phyloP scores from a whole-genome alignment of 495 filamentous ascomycete genomes.

The Lophiostoma macrostomum region DNA sequence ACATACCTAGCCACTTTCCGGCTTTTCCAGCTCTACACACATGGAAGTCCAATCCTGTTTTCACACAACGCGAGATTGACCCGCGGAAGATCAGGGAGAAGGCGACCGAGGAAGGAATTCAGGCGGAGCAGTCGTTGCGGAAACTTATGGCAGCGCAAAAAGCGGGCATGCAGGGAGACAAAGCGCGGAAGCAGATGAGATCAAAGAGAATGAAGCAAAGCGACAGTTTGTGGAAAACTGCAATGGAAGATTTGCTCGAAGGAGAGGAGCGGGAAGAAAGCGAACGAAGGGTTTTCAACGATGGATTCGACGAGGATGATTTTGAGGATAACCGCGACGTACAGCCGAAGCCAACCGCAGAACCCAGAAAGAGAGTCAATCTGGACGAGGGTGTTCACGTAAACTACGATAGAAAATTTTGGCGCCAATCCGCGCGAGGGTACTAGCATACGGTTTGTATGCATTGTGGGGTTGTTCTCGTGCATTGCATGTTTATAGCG shows the following conservation, averaged over 20 bases:
- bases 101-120: slow-evolving; percentile 67
- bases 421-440: slow-evolving; percentile 31
- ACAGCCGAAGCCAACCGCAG: not conserved
- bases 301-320: slow-evolving; percentile 11
- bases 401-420: slow-evolving; percentile 40
- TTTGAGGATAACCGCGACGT: not conserved
- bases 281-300: slow-evolving; percentile 14
- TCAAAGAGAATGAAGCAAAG: slow-evolving; percentile 10
- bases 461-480: not conserved
- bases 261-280: slow-evolving; percentile 36
- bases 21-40: slow-evolving; percentile 71
- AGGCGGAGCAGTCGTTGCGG: slow-evolving; percentile 71
- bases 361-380: slow-evolving; percentile 7
- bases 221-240: slow-evolving; percentile 35
- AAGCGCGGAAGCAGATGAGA: slow-evolving; percentile 14
- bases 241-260: slow-evolving; percentile 35
- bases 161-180: slow-evolving; percentile 31
- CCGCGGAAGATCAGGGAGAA: slow-evolving; percentile 68
- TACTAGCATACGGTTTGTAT: not conserved
- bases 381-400: slow-evolving; percentile 35
- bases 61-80: slow-evolving; percentile 63
- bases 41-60: slow-evolving; percentile 65
- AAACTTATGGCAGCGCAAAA: slow-evolving; percentile 55
- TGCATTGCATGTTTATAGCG: slow-evolving; percentile 2
- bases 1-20: slow-evolving; percentile 67